Conservation (phyloP, 805 yeast species). For the Candida sanyiensis region DNA sequence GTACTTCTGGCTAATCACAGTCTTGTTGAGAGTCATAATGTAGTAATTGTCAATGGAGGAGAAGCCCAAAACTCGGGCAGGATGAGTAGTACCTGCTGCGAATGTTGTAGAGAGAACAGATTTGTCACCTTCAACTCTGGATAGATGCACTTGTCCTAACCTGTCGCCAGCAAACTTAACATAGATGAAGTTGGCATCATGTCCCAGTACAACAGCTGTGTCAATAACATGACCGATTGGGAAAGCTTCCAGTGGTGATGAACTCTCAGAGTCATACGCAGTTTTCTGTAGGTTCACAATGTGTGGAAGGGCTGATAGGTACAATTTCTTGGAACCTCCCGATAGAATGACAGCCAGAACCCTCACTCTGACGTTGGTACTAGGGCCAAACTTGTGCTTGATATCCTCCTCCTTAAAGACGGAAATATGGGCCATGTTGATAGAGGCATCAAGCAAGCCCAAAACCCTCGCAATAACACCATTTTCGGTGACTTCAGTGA, state of each 20-base stretch:
- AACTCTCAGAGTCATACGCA: conserved; percentile 19
- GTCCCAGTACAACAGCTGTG: conserved; percentile 52
- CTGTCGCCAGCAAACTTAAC: conserved; percentile 50
- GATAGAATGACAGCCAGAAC: conserved; percentile 55
- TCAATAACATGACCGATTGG: conserved; percentile 70
- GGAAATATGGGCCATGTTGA: conserved; percentile 62
- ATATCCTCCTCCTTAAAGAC: conserved; percentile 40
- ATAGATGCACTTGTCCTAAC: conserved; percentile 72
- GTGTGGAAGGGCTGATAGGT: conserved; percentile 59
- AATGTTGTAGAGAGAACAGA: conserved; percentile 41
- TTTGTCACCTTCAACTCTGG: conserved; percentile 51
- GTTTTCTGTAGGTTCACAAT: conserved; percentile 32
- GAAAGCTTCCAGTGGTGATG: conserved; percentile 53
- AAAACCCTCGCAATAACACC: conserved; percentile 72
- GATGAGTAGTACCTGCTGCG: conserved; percentile 58
- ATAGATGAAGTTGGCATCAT: conserved; percentile 50
- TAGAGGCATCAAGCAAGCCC: conserved; percentile 69
- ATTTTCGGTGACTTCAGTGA: conserved; percentile 48
- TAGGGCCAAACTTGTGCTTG: conserved; percentile 60
- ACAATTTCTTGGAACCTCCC: conserved; percentile 47
- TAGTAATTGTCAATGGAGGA: conserved; percentile 61
- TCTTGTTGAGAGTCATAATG: conserved; percentile 63
- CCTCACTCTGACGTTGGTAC: conserved; percentile 64
- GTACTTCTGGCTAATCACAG: conserved; percentile 56
- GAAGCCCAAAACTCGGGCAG: conserved; percentile 73